These are phyloP conservation scores for Melastoma malabathricum DNA, from an alignment of 345 rosid genomes.

Conservation along the genomic window DNA sequence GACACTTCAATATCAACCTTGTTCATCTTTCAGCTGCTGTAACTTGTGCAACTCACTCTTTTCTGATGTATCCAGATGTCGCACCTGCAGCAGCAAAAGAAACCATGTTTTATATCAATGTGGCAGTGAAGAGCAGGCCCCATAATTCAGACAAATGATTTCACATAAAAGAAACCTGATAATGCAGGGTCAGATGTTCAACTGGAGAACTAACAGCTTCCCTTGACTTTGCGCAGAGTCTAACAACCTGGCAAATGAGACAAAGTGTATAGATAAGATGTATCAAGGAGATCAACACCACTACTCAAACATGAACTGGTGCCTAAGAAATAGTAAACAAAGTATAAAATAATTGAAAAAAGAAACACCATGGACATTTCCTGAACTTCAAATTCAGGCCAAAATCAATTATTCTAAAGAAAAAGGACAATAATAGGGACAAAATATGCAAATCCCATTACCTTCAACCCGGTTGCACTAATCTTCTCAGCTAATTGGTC, in stretches of 20 bases:
- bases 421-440: too few relatives aligned
- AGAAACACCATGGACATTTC: too few relatives aligned
- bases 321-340: too few relatives aligned
- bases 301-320: neutral
- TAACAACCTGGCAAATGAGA: slow-evolving; percentile 57
- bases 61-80: slow-evolving; percentile 97
- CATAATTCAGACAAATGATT: slow-evolving; percentile 3
- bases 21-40: slow-evolving; percentile 98
- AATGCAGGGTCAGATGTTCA: slow-evolving; percentile 97
- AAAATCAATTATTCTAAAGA: too few relatives aligned
- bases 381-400: too few relatives aligned
- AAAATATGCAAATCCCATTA: slow-evolving; percentile 9
- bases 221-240: slow-evolving; percentile 98
- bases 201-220: slow-evolving; percentile 99
- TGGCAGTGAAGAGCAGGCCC: too few relatives aligned
- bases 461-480: slow-evolving; percentile 98
- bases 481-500: slow-evolving; percentile 99
- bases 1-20: slow-evolving; percentile 35
- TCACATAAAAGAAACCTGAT: slow-evolving; percentile 54
- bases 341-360: too few relatives aligned
- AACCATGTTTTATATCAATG: neutral
- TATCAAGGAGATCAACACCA: neutral
- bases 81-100: slow-evolving; percentile 40
- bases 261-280: neutral
- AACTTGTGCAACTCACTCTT: slow-evolving; percentile 98